phyloP scores from a whole-genome alignment of 1,284 basidiomycete species.

The Puccinia polysora region DNA sequence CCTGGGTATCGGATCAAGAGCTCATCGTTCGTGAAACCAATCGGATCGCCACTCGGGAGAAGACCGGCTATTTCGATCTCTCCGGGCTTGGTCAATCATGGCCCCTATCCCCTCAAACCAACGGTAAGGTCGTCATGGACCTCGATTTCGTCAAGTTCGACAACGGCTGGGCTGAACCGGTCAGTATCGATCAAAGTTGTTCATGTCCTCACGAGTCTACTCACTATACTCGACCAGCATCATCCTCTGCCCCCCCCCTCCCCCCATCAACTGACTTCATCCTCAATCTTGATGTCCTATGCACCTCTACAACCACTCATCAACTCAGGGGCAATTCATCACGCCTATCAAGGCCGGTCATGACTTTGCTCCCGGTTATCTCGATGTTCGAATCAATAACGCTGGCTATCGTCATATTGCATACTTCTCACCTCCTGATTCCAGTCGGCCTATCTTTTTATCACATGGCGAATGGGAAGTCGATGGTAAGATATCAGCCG shows the following conservation, averaged over 20 bases:
- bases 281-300: too few relatives aligned
- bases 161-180: conserved; percentile 82
- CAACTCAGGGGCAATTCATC: conserved; percentile 44
- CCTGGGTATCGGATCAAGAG: conserved; percentile 73
- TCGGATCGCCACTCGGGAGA: conserved; percentile 70
- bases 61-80: conserved; percentile 70
- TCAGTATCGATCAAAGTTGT: conserved; percentile 45
- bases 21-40: conserved; percentile 82
- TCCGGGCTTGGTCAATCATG: neutral
- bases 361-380: conserved; percentile 60
- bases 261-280: too few relatives aligned
- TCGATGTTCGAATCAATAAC: conserved; percentile 74
- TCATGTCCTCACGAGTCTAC: conserved; percentile 7
- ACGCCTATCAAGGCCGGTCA: conserved; percentile 28
- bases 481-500: conserved; percentile 65
- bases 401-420: conserved; percentile 85
- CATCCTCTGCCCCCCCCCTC: neutral
- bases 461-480: conserved; percentile 89
- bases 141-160: conserved; percentile 73
- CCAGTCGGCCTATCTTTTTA: conserved; percentile 68
- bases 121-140: conserved; percentile 65
- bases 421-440: conserved; percentile 70
- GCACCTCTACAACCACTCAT: too few relatives aligned
- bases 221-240: neutral
- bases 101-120: conserved; percentile 45